Evolutionary conservation across 2,329 filamentous ascomycete genomes (phyloP), one percentile per base, ranked within the genome.

Genomic region (Corinectria fuckeliana): DNA sequence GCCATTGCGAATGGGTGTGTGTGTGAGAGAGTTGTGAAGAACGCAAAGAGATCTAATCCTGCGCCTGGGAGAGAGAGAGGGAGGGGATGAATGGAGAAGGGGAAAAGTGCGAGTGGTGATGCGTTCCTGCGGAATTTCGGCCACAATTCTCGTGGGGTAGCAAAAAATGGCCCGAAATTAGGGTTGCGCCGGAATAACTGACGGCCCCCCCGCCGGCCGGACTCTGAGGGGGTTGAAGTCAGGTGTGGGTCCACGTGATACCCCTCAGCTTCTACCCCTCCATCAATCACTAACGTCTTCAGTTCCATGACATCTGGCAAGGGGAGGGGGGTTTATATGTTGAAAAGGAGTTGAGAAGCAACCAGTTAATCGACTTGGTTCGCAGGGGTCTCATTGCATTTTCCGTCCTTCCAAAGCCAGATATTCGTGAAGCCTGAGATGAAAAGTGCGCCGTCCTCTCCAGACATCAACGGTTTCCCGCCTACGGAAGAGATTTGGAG

Each of bases 11-110:
- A 56, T 67, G 64, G 56, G 36, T 48, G 45, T 60, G 65, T 57
- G 30, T 57, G 60, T 60, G 65, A 56, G 30, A 56, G 60, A 66
- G 56, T 76, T 69, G 63, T 72, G 69, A 67, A 76, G 76, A 76
- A 81, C 82, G 82, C 82, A 85, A 85, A 85, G 82, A 85, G 72
- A 81, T 95, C 81, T 82, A 83, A 95, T 95, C 92, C 92, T 95
- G 90, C 92, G 92, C 86, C 83, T 70, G 63, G 41, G 50, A 45
- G 60, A 48, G 54, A 60, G 50, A 49, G 49, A 57, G 42, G 52
- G 38, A 61, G 50, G 55, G 34, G 54, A 50, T n/a, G n/a, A 60
- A 50, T 50, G 49, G 58, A 44, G 52, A 39, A 61, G 50, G 55
- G 34, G 54, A 50, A 25, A 44, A 30, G 53, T 61, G 48, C 56